These are phyloP conservation scores for Asterophora lycoperdoides DNA, from an alignment of 768 basidiomycete genomes.

Conservation along the genomic window DNA sequence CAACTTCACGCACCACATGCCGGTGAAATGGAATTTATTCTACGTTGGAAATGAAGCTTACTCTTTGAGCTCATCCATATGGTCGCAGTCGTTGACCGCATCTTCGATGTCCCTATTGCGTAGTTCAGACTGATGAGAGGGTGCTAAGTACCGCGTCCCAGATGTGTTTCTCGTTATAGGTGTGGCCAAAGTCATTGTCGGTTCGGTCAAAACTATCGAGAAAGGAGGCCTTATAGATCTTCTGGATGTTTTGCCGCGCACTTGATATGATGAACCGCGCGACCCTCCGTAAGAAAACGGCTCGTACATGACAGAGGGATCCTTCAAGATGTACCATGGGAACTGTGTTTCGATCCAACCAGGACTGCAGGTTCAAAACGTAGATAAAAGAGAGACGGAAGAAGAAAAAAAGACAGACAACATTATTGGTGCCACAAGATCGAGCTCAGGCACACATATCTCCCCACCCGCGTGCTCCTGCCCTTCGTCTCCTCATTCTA, in stretches of 20 bases:
- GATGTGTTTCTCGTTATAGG: slow-evolving; percentile 30
- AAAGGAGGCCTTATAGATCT: slow-evolving; percentile 34
- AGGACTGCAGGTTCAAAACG: slow-evolving; percentile 37
- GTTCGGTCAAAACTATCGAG: slow-evolving; percentile 25
- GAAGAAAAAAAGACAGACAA: slow-evolving; percentile 6
- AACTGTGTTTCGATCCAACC: slow-evolving; percentile 61
- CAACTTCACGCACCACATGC: too few species aligned
- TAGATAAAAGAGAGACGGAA: background rate
- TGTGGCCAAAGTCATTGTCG: slow-evolving; percentile 33
- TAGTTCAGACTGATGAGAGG: background rate
- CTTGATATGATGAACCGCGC: slow-evolving; percentile 44
- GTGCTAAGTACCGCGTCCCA: slow-evolving; percentile 27
- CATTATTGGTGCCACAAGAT: slow-evolving; percentile 45
- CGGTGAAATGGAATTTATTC: too few species aligned
- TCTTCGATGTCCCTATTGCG: slow-evolving; percentile 30
- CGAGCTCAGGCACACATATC: slow-evolving; percentile 41
- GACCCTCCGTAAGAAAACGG: slow-evolving; percentile 48
- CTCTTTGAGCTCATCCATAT: too few species aligned
- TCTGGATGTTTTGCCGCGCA: slow-evolving; percentile 27
- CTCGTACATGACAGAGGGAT: slow-evolving; percentile 43
- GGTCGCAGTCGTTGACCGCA: slow-evolving; percentile 22
- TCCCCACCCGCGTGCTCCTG: slow-evolving; percentile 33
- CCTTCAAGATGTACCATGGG: slow-evolving; percentile 58
- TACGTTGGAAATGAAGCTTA: too few species aligned
- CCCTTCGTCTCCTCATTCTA: slow-evolving; percentile 54